Evolutionary conservation across 1,284 basidiomycete species (phyloP), one percentile per base, ranked within the genome.

Genomic region (Papiliotrema laurentii): DNA sequence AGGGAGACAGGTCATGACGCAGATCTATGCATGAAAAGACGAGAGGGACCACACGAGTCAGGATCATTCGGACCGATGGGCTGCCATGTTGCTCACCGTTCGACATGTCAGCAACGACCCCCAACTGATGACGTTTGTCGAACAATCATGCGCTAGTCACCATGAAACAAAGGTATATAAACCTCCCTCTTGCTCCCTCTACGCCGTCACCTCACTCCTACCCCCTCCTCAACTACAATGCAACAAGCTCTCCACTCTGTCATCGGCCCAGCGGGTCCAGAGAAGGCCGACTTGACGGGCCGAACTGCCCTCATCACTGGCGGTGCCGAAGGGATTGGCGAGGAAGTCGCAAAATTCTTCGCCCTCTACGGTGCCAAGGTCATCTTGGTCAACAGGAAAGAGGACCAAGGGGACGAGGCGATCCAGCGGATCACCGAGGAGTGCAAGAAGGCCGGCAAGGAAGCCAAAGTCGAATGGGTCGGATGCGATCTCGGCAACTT

Each of bases 241-340:
- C 66, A 68, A 50, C 47, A 59, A 33, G 53, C 62, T 21, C 61
- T 68, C 30, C 54, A 59, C 51, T 54, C 59, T 14, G 56, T 65
- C 58, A 59, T 68, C 51, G 66, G 66, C 39, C 66, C 63, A n/a
- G 50, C 58, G 2, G 58, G 59, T 22, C 59, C 63, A n/a, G 55
- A 61, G 14, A 51, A 55, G 38, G 56, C 69, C 61, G 58, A 75
- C 56, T 56, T 69, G 50, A 56, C 53, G 7, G 64, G 62, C 39
- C 59, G 73, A 66, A 73, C 71, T 33, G 74, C 74, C 5, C 55
- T 79, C n/a, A 68, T 79, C 16, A 78, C 77, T 9, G 76, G 76
- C 21, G 77, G 73, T 11, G 76, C 75, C 0, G 61, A 62, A 24
- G 75, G 75, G 31, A 76, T 78, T 35, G 74, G 76, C 16, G 74